Evolutionary conservation across 352 stramenopile species (phyloP).

Genomic region (Phytophthora constricta): DNA sequence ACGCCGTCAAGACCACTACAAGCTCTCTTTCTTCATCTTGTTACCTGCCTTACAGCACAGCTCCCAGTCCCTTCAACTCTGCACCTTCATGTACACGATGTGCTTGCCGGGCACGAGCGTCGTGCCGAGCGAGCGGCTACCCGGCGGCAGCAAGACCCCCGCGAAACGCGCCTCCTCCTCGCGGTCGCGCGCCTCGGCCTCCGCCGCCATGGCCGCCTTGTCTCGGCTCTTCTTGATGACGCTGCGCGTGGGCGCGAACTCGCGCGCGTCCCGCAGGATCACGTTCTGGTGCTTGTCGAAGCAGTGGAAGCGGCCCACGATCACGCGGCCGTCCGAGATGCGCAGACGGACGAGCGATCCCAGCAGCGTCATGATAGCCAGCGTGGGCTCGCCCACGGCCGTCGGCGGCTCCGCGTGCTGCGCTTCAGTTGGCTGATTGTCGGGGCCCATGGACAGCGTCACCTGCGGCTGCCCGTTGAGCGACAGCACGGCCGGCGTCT

Average conservation of each 20-base stretch:
- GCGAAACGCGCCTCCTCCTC: constrained; percentile 49
- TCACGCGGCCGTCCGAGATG: constrained; percentile 74
- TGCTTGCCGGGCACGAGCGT: constrained; percentile 81
- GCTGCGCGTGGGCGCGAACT: constrained; percentile 53
- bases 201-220: constrained; percentile 25
- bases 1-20: background rate
- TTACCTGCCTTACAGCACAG: background rate
- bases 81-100: constrained; percentile 79
- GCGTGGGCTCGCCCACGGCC: constrained; percentile 52
- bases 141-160: constrained; percentile 27
- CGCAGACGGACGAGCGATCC: constrained; percentile 62
- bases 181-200: constrained; percentile 36
- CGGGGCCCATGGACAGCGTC: constrained; percentile 31
- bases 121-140: constrained; percentile 69
- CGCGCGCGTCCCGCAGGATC: constrained; percentile 73
- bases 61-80: constrained; percentile 19
- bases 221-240: constrained; percentile 39
- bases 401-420: constrained; percentile 21
- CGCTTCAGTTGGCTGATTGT: constrained; percentile 20
- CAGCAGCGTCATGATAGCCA: constrained; percentile 67
- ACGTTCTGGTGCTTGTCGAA: constrained; percentile 88
- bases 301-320: constrained; percentile 76
- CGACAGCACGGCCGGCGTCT: constrained; percentile 59
- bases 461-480: constrained; percentile 66
- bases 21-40: background rate